A percentile compares a stretch with the other conserved stretches of the same genome.
These are phyloP conservation scores for Aspergillus pseudotamarii DNA, from an alignment of 2,329 filamentous ascomycete genomes.

Conservation along the genomic window DNA sequence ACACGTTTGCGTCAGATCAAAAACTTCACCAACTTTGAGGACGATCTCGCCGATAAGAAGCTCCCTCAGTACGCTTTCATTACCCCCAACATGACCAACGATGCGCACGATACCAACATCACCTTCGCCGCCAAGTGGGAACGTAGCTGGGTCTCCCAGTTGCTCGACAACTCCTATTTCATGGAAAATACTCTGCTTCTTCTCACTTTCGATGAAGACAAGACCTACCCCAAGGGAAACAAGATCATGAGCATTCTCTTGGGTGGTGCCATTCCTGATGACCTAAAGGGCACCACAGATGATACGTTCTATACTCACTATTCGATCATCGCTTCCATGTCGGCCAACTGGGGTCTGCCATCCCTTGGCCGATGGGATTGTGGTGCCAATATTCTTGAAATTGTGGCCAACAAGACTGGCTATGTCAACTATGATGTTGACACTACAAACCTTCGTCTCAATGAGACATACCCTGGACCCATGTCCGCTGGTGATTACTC, in stretches of 20 bases:
- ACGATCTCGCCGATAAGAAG: slow-evolving; percentile 63
- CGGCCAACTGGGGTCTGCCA: slow-evolving; percentile 70
- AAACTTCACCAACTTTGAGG: slow-evolving; percentile 70
- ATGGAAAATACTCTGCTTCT: slow-evolving; percentile 75
- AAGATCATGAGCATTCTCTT: slow-evolving; percentile 70
- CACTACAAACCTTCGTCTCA: slow-evolving; percentile 50
- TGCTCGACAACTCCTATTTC: slow-evolving; percentile 70
- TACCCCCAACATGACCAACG: slow-evolving; percentile 60
- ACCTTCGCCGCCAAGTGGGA: slow-evolving; percentile 71
- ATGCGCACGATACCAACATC: slow-evolving; percentile 75
- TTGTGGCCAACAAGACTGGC: slow-evolving; percentile 64
- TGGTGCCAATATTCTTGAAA: slow-evolving; percentile 68
- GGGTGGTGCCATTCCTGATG: slow-evolving; percentile 69
- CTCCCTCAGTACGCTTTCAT: slow-evolving; percentile 70
- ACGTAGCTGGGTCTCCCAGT: slow-evolving; percentile 67
- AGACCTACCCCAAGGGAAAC: slow-evolving; percentile 69
- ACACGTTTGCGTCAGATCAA: slow-evolving; percentile 71
- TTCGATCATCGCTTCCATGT: slow-evolving; percentile 66
- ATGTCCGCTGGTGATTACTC: slow-evolving; percentile 31
- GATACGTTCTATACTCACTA: slow-evolving; percentile 73
- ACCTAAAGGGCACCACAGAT: slow-evolving; percentile 70
- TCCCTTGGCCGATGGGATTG: slow-evolving; percentile 73
- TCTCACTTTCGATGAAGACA: slow-evolving; percentile 79
- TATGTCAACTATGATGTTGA: slow-evolving; percentile 52
- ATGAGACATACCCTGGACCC: slow-evolving; percentile 58